Base-by-base conservation (phyloP, 2,329 filamentous ascomycete genomes). In the Xylariaceae sp. region DNA sequence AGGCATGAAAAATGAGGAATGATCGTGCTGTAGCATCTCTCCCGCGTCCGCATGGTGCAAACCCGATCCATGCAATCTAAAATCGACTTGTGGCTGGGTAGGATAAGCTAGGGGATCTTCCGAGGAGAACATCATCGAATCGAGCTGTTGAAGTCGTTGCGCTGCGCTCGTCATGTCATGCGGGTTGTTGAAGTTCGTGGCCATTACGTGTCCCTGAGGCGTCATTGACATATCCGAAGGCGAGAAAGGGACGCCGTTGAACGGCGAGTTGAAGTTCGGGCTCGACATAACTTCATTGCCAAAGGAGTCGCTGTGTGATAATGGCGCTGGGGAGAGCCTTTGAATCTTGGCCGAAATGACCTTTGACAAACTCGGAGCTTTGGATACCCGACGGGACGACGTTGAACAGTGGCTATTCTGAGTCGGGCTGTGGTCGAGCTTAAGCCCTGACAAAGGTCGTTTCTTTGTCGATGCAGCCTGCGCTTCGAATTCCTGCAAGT, bases 81-180 rank as follows among this genome's bases (percentile, higher is more conserved):
- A 77, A 65, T 84, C 79, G 76, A 88, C 86, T 77, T 88, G 84
- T 0, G 88, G 86, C 64, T 90, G 88, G 67, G 88, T 90, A 0
- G 88, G 89, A 67, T 93, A 94, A 0, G 87, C 88, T 63, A 93
- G 88, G 0, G 89, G 88, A 67, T 93, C 89, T 39, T 84, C 82
- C 0, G 88, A 88, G 1, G 88, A 87, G 68, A 93, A 93, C 87
- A 93, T 92, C 75, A 92, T 84, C 2, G 86, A 84, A 60, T 87
- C 87, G 5, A 92, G 80, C 69, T 90, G 88, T 64, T 88, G 83
- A 13, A 92, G 76, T 3, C 77, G 75, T 66, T 77, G 82, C 51
- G 74, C 70, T 37, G 67, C 71, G 56, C 69, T 69, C 53, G 63
- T 61, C 35, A 60, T 57, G 35, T 57, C 60, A 45, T 64, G 65